Evolutionary conservation across 192 early-diverging fungal genomes (phyloP), one percentile per base, ranked within the genome.

Genomic region (Dimargaris xerosporica): DNA sequence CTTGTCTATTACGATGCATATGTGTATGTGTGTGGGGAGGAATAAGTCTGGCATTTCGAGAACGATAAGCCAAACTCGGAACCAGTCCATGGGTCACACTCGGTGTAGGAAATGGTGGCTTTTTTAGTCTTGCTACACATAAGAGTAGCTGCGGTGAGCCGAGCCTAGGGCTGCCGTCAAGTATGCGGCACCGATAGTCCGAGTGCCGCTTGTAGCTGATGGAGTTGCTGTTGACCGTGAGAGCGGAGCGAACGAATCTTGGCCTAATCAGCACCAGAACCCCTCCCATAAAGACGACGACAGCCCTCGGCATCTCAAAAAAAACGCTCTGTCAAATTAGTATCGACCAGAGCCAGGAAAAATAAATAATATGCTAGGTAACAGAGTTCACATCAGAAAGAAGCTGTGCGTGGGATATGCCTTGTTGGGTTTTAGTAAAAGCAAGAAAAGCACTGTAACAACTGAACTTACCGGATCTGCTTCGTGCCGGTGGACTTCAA

Each of bases 171-270:
- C 47, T 21, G 2, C 12, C 4, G 16, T 48, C 47, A 48, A 48
- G 19, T 48, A 11, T 17, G 47, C 4, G 16, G 11, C 11, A 39
- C 29, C 7, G 58, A 60, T 5, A 60, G 41, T 3, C 58, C 58
- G n/a, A 60, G 25, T 19, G 43, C n/a, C 1, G 58, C 13, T 23
- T 60, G 58, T 2, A 60, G 42, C n/a, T 60, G 30, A n/a, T 43
- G 58, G 43, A 60, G 58, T 7, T 60, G 58, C 6, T 43, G 39
- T 26, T 60, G 58, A 25, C 58, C 58, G 6, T 60, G 58, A n/a
- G 58, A 43, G 31, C 58, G 58, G 13, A 60, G 58, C 26, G 58
- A 60, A 19, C n/a, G 25, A 21, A 60, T 60, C 13, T 44, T 43
- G 15, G 13, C 19, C 58, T 60, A 26, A 39, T 44, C 21, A 26